These are phyloP conservation scores for Solanum ossicruentum DNA, from an alignment of 257 asterid genomes.

Conservation along the genomic window DNA sequence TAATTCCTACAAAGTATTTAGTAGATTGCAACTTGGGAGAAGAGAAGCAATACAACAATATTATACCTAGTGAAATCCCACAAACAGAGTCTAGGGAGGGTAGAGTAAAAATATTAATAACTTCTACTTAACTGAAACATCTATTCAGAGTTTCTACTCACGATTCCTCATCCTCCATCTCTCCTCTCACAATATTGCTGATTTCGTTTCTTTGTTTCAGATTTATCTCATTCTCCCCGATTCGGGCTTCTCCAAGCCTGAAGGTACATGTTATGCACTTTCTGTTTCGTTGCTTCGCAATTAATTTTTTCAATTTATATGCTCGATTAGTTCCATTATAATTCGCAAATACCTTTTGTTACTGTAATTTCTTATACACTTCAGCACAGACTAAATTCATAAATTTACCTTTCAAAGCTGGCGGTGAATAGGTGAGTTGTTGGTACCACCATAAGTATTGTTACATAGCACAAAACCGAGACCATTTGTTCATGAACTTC, in stretches of 20 bases:
- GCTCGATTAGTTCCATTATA: too few relatives aligned
- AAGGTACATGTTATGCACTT: background rate
- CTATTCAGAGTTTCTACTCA: background rate
- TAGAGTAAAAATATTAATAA: background rate
- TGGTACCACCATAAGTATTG: conserved; percentile 6
- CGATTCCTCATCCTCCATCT: background rate
- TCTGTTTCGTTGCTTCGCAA: background rate
- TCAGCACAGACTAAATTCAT: background rate
- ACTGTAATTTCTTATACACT: background rate
- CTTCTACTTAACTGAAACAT: background rate
- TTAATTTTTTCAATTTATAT: background rate
- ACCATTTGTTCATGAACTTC: conserved; percentile 7
- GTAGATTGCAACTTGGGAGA: background rate
- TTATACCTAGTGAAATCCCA: background rate
- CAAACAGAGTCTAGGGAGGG: background rate
- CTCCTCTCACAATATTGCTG: background rate
- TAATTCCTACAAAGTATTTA: background rate
- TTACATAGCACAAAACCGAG: conserved; percentile 8
- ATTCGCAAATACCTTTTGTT: too few relatives aligned
- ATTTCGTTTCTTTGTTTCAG: background rate
- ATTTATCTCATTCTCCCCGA: background rate
- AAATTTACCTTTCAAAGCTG: conserved; percentile 45
- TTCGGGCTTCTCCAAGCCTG: background rate
- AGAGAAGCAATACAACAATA: background rate
- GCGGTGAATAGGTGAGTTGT: conserved; percentile 29